These are phyloP conservation scores for Viola pubescens DNA, from an alignment of 441 rosid genomes.

Conservation along the genomic window DNA sequence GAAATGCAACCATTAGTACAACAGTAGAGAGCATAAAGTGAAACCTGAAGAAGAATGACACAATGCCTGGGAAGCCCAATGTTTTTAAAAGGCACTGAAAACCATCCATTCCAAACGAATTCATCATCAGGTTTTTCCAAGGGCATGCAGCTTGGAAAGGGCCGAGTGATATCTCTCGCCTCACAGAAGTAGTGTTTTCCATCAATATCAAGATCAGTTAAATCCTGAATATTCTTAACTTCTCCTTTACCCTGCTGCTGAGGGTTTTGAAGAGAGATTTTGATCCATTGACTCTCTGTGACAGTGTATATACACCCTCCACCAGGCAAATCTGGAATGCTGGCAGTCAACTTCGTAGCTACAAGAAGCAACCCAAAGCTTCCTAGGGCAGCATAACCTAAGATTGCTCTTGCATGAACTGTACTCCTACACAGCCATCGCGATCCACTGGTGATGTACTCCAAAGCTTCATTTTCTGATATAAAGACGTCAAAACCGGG, in stretches of 20 bases:
- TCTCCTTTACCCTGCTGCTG: slow-evolving; percentile 87
- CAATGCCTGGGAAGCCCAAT: slow-evolving; percentile 67
- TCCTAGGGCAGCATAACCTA: slow-evolving; percentile 87
- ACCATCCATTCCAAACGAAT: slow-evolving; percentile 94
- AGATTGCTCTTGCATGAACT: slow-evolving; percentile 55
- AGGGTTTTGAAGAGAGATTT: slow-evolving; percentile 70
- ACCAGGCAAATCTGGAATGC: slow-evolving; percentile 77
- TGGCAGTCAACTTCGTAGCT: slow-evolving; percentile 65
- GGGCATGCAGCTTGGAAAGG: slow-evolving; percentile 81
- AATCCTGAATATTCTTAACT: slow-evolving; percentile 70
- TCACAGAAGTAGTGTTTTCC: slow-evolving; percentile 94
- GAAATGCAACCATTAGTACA: background rate
- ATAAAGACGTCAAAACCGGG: slow-evolving; percentile 56
- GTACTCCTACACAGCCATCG: slow-evolving; percentile 43
- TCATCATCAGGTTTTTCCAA: slow-evolving; percentile 72
- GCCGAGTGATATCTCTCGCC: slow-evolving; percentile 78
- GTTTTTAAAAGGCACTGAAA: slow-evolving; percentile 61
- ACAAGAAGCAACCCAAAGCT: slow-evolving; percentile 74
- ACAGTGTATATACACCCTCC: slow-evolving; percentile 89
- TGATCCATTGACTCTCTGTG: slow-evolving; percentile 80
- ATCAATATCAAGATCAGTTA: slow-evolving; percentile 83
- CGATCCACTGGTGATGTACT: slow-evolving; percentile 61
- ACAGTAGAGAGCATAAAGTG: slow-evolving; percentile 13
- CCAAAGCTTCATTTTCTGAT: slow-evolving; percentile 76
- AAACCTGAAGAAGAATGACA: slow-evolving; percentile 93